phyloP scores from a whole-genome alignment of 768 basidiomycete genomes.

The Mycena chlorophos region DNA sequence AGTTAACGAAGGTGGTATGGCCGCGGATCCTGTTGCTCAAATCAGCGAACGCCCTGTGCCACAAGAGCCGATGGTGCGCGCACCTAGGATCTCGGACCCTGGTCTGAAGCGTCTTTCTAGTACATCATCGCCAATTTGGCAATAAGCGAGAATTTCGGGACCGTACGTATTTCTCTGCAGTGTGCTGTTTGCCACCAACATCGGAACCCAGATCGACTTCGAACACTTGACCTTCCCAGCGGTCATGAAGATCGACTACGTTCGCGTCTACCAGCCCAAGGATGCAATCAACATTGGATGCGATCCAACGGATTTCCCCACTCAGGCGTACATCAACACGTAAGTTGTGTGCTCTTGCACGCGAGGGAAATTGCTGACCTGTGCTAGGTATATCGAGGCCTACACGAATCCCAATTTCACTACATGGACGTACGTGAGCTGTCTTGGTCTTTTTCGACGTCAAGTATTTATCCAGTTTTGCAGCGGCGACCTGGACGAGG shows the following conservation, averaged over 20 bases:
- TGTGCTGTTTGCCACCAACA: neutral
- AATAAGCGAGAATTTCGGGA: conserved; percentile 75
- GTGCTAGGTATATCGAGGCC: conserved; percentile 44
- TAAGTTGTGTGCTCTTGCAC: conserved; percentile 31
- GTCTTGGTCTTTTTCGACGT: neutral
- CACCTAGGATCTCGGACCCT: conserved; percentile 1
- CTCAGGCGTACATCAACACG: conserved; percentile 76
- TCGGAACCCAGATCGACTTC: conserved; percentile 64
- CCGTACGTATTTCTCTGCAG: neutral
- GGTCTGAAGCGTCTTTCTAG: conserved; percentile 35
- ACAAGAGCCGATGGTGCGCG: conserved; percentile 77
- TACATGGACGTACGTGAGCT: conserved; percentile 52
- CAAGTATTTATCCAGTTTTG: neutral
- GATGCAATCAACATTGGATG: conserved; percentile 78
- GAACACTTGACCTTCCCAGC: conserved; percentile 70
- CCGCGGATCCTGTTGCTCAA: conserved; percentile 51
- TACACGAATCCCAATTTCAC: conserved; percentile 83
- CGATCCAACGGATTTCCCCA: conserved; percentile 78
- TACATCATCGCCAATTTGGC: conserved; percentile 86
- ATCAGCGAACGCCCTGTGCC: conserved; percentile 72
- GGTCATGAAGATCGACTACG: conserved; percentile 78
- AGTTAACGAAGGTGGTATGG: conserved; percentile 61
- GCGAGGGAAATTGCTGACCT: neutral
- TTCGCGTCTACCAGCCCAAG: conserved; percentile 86
- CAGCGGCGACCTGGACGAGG: conserved; percentile 8